Evolutionary conservation across 805 yeast genomes (phyloP), one percentile per base, ranked within the genome.

Genomic region (Wickerhamomyces rabaulensis): DNA sequence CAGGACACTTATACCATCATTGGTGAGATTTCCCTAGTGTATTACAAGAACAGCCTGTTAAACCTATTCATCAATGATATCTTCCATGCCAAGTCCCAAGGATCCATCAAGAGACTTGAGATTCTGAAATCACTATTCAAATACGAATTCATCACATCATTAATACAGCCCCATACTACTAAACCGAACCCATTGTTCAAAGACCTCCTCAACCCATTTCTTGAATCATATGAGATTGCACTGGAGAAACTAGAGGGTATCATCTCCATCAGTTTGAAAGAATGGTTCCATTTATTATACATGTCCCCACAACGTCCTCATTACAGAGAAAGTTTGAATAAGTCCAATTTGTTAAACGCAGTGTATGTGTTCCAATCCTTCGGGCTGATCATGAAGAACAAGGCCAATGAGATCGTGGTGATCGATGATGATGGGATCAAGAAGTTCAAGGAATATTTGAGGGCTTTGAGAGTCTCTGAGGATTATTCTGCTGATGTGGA

Each of bases 211-310:
- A 47, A 54, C 26, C 60, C 60, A 16, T 54, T 56, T 44, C 38
- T 56, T 3, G 60, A 56, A 38, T 54, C 60, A 4, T 56, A 54
- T 44, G 60, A 56, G 27, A 21, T 56, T 2, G 57, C 49, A 2
- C 38, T 52, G 15, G 45, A 46, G 35, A 52, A 56, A 27, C 39
- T 56, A 5, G 35, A 16, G 22, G 51, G 50, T 16, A 50, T 56
- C 8, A 47, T 53, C 15, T 39, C 45, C 4, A 48, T 54, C 15
- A 43, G 39, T 19, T 37, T 56, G 21, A 54, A 52, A 42, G 42
- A 44, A 16, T 56, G 60, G 60, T 39, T 56, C 6, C 60, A 54
- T 36, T 22, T 54, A 5, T 47, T 56, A 3, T 56, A 56, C 49
- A 27, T 51, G 2, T 50, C 56, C 5, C 36, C 47, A 7, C 35